A percentile compares a stretch with the other conserved stretches of the same genome.
Conservation (phyloP, 352 stramenopile genomes). For the Globisporangium echinulatum region DNA sequence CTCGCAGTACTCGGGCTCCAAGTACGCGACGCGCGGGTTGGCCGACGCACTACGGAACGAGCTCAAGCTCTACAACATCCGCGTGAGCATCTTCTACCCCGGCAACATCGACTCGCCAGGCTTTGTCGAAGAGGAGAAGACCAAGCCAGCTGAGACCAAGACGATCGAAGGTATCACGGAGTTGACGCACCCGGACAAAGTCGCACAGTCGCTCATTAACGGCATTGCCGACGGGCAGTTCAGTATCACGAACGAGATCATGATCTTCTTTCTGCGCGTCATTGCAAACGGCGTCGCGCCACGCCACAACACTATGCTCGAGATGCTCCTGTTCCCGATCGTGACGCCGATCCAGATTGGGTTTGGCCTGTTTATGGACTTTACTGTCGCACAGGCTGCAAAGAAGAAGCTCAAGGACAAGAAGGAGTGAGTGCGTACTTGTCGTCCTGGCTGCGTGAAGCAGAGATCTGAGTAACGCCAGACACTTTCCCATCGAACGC, state of each 20-base stretch:
- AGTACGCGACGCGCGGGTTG: slow-evolving; percentile 79
- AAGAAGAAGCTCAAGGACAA: slow-evolving; percentile 50
- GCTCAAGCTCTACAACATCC: slow-evolving; percentile 62
- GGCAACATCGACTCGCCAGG: slow-evolving; percentile 81
- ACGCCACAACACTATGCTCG: slow-evolving; percentile 65
- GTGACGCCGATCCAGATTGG: slow-evolving; percentile 59
- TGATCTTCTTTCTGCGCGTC: slow-evolving; percentile 65
- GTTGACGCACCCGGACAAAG: slow-evolving; percentile 41
- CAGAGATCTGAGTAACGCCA: too few species aligned
- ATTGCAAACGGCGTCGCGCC: slow-evolving; percentile 71
- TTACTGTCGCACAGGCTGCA: slow-evolving; percentile 49
- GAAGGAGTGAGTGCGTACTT: slow-evolving; percentile 28
- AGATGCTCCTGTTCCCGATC: slow-evolving; percentile 61
- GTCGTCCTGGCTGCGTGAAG: too few species aligned
- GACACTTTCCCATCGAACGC: too few species aligned
- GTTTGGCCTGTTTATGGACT: slow-evolving; percentile 81
- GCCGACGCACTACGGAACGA: slow-evolving; percentile 77
- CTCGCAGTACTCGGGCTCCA: slow-evolving; percentile 69
- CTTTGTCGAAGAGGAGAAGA: slow-evolving; percentile 68
- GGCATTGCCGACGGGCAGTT: slow-evolving; percentile 64
- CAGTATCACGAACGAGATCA: slow-evolving; percentile 74
- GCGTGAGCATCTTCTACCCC: slow-evolving; percentile 72
- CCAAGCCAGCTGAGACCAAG: slow-evolving; percentile 64
- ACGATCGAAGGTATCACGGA: slow-evolving; percentile 65
- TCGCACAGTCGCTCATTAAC: slow-evolving; percentile 62